These are phyloP conservation scores for Gossypium turneri DNA, from an alignment of 345 rosid species.

Conservation along the genomic window DNA sequence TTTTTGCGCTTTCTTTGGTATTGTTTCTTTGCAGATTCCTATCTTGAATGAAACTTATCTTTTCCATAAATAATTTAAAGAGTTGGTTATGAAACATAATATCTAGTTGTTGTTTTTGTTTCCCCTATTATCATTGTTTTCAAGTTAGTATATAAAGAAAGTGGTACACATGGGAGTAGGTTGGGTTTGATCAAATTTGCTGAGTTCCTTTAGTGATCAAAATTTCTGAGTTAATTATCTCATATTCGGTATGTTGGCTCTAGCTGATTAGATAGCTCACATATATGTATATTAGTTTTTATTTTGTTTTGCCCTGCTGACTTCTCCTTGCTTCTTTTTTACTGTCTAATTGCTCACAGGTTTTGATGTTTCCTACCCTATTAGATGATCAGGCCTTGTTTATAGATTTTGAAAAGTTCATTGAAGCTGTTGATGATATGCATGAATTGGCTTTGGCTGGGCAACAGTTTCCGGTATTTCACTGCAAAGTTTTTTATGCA, in stretches of 20 bases:
- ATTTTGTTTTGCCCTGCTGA: background rate
- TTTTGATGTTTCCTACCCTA: constrained; percentile 89
- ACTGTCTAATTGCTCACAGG: constrained; percentile 41
- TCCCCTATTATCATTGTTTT: background rate
- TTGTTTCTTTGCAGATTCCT: background rate
- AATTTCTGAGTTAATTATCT: background rate
- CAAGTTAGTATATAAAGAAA: background rate
- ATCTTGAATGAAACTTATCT: background rate
- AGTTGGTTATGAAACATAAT: background rate
- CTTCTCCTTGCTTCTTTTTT: constrained; percentile 10
- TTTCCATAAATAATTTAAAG: background rate
- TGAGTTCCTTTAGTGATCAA: background rate
- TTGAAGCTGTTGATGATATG: constrained; percentile 82
- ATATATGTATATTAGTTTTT: background rate
- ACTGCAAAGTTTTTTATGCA: constrained; percentile 12
- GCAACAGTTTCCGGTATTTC: constrained; percentile 80
- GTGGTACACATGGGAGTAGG: background rate
- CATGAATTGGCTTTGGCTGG: constrained; percentile 94
- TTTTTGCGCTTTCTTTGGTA: background rate
- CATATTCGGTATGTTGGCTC: background rate
- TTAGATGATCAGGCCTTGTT: constrained; percentile 72
- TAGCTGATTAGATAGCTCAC: background rate
- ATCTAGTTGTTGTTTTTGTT: background rate
- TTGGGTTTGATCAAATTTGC: background rate
- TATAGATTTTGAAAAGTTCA: constrained; percentile 74